phyloP scores from a whole-genome alignment of 352 stramenopile genomes.

The Halophytophthora polymorphica region DNA sequence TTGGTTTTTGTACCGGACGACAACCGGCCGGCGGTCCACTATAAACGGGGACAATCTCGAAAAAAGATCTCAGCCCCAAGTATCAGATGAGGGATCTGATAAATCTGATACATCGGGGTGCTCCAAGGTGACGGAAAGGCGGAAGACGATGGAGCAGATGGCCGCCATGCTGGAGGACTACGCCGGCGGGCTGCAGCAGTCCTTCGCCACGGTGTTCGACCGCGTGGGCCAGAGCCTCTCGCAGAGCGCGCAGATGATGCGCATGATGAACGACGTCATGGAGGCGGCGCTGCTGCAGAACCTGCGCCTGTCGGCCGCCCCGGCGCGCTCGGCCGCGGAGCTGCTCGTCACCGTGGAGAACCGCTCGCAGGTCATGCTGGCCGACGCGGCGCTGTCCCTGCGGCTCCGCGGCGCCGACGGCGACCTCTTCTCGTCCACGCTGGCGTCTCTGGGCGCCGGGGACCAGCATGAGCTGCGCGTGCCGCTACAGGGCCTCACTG shows the following conservation, averaged over 20 bases:
- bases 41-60: no score
- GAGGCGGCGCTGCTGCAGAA: constrained; percentile 73
- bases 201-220: constrained; percentile 67
- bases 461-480: constrained; percentile 28
- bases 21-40: no score
- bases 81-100: no score
- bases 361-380: constrained; percentile 53
- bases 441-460: constrained; percentile 24
- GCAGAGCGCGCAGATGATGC: constrained; percentile 71
- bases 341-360: constrained; percentile 46
- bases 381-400: constrained; percentile 24
- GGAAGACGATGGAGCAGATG: constrained; percentile 74
- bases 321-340: constrained; percentile 7
- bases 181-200: constrained; percentile 62
- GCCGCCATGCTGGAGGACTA: constrained; percentile 58
- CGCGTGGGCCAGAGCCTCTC: constrained; percentile 62
- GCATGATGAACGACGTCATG: constrained; percentile 85
- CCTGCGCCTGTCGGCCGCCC: constrained; percentile 28
- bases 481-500: constrained; percentile 13
- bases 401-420: constrained; percentile 5
- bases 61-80: no score
- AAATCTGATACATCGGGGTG: no score
- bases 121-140: no score
- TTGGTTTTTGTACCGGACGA: no score
- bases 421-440: constrained; percentile 13